Evolutionary conservation across 495 filamentous ascomycete species (phyloP), one percentile per base, ranked within the genome.

Genomic region (Xylaria sp.): DNA sequence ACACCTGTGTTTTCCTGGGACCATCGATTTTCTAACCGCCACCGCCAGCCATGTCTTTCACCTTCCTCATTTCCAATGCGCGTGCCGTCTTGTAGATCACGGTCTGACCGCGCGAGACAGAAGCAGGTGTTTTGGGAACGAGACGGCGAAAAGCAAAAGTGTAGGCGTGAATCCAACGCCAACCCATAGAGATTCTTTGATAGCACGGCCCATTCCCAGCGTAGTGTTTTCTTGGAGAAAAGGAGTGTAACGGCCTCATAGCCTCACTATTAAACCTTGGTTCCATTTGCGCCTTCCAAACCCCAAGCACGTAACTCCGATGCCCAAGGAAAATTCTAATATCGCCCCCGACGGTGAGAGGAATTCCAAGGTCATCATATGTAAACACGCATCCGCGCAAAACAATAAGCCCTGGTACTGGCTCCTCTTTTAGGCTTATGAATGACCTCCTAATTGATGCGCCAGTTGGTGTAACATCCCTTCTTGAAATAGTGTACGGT

Each of bases 1-100:
- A 86, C 86, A 8, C 84, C 86, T 57, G 85, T 88, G 71, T 88
- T 85, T 31, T 84, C 84, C 17, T 83, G 68, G 17, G 67, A 81
- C 24, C 65, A 77, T 41, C 85, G 84, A 17, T 87, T 65, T 71
- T 66, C 44, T 35, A 24, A 66, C 46, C 61, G 37, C 46, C 50
- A 37, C 41, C 69, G 24, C 69, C 52, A 59, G 33, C 33, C 40
- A 37, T 21, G 57, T n/a, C 33, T 37, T 46, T 52, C 37, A 43
- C 31, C 37, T 43, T 71, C 31, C 61, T 50, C 61, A 44, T 66
- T 58, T 66, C 69, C 69, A 66, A 71, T 62, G 61, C 33, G 50
- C 52, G 24, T 71, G 59, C 40, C 61, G 33, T 33, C 50, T 64
- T 59, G 61, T 40, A 52, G 48, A 50, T 14, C 52, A 40, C 46